Conservation (phyloP, 345 rosid genomes). For the Populus deltoides region DNA sequence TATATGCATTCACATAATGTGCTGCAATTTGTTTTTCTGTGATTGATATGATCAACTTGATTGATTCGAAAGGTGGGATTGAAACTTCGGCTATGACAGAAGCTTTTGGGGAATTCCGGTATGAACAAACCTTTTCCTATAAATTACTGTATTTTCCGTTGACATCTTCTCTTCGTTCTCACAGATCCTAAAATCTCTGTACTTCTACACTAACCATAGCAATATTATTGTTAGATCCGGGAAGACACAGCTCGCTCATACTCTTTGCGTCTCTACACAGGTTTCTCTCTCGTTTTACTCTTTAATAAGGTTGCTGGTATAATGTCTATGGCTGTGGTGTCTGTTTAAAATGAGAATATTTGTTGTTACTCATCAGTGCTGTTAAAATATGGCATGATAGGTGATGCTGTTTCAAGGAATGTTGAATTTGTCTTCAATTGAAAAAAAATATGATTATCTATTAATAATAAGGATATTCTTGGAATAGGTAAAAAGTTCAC, state of each 20-base stretch:
- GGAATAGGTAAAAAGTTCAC: background rate
- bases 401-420: background rate
- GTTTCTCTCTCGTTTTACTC: constrained; percentile 37
- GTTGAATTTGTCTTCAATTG: background rate
- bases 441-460: background rate
- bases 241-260: constrained; percentile 87
- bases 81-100: constrained; percentile 79
- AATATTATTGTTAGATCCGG: constrained; percentile 58
- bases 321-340: background rate
- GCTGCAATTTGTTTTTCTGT: background rate
- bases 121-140: constrained; percentile 22
- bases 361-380: background rate
- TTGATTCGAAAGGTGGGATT: constrained; percentile 57
- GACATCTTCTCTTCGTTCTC: background rate
- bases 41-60: background rate
- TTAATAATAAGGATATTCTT: background rate
- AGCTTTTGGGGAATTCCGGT: constrained; percentile 95
- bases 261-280: constrained; percentile 82
- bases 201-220: background rate
- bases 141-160: background rate
- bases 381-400: background rate
- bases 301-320: background rate
- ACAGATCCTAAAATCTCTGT: background rate
- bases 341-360: background rate
- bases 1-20: background rate